phyloP scores from a whole-genome alignment of 768 basidiomycete genomes.

The Chalciporus sphaerocephalus region DNA sequence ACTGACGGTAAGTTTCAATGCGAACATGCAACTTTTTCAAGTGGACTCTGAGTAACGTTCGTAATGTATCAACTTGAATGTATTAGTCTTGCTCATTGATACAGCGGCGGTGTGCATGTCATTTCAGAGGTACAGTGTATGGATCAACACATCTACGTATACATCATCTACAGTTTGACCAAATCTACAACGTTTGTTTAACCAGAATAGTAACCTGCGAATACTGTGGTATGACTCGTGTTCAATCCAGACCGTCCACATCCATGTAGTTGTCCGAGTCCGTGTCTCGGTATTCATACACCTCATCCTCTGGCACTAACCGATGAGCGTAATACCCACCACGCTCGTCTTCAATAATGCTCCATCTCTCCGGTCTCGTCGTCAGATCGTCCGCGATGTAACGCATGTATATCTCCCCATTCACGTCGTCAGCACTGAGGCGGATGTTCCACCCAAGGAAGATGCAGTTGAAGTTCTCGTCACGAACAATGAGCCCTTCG shows the following conservation, averaged over 20 bases:
- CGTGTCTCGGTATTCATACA: conserved; percentile 31
- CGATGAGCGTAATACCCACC: conserved; percentile 43
- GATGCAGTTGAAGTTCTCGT: conserved; percentile 41
- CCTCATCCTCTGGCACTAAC: conserved; percentile 35
- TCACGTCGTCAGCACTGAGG: conserved; percentile 40
- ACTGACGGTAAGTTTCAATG: no score
- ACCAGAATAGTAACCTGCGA: not conserved
- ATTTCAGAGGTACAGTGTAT: no score
- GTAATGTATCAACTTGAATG: no score
- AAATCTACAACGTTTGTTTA: no score
- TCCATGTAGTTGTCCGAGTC: conserved; percentile 41
- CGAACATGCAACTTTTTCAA: no score
- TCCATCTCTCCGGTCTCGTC: conserved; percentile 44
- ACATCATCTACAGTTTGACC: conserved; percentile 9
- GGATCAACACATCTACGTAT: conserved; percentile 7
- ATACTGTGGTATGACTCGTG: not conserved
- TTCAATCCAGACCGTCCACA: conserved; percentile 17
- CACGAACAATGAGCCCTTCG: conserved; percentile 49
- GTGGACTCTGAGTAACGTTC: no score
- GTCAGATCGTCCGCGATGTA: conserved; percentile 39
- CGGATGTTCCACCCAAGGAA: conserved; percentile 69
- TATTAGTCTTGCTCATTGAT: no score
- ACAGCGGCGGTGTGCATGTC: no score
- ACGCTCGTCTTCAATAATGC: conserved; percentile 30
- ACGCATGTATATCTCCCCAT: conserved; percentile 39